phyloP scores from a whole-genome alignment of 2,329 filamentous ascomycete genomes.

The Verticillium nubilum region DNA sequence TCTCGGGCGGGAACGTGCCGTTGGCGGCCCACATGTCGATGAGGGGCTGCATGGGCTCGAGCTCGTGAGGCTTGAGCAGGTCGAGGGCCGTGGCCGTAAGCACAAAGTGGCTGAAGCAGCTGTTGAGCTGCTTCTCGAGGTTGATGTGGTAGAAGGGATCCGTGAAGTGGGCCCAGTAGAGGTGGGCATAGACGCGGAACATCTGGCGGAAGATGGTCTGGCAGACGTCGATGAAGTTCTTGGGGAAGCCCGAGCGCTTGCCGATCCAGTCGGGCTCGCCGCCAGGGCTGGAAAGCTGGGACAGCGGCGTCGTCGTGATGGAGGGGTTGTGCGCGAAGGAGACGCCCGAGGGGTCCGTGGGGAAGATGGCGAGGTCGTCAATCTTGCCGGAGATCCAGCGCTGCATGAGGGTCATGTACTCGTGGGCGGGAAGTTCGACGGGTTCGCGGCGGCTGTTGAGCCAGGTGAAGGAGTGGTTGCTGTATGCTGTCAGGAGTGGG shows the following conservation, averaged over 20 bases:
- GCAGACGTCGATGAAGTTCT: constrained; percentile 83
- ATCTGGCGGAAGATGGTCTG: constrained; percentile 95
- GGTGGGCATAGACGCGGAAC: constrained; percentile 96
- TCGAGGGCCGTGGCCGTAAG: constrained; percentile 74
- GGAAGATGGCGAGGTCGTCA: constrained; percentile 83
- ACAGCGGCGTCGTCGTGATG: constrained; percentile 53
- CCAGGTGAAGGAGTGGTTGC: constrained; percentile 96
- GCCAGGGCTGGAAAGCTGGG: constrained; percentile 54
- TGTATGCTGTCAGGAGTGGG: constrained; percentile 20
- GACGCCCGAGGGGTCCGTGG: constrained; percentile 70
- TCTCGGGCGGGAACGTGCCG: constrained; percentile 76
- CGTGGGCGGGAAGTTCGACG: constrained; percentile 84
- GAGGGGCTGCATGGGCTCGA: constrained; percentile 92
- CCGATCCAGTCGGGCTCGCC: constrained; percentile 75
- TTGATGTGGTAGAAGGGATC: constrained; percentile 81
- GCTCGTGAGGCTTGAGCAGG: constrained; percentile 81
- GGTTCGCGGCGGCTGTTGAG: constrained; percentile 82
- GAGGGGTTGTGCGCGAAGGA: constrained; percentile 60
- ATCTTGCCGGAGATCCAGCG: constrained; percentile 97
- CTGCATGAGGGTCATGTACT: constrained; percentile 94
- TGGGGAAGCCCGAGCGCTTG: constrained; percentile 87
- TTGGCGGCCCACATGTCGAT: constrained; percentile 89
- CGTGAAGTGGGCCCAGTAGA: constrained; percentile 94
- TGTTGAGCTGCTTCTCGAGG: constrained; percentile 76
- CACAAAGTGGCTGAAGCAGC: constrained; percentile 81